phyloP scores from a whole-genome alignment of 805 yeast genomes.

The Suhomyces faveliae region DNA sequence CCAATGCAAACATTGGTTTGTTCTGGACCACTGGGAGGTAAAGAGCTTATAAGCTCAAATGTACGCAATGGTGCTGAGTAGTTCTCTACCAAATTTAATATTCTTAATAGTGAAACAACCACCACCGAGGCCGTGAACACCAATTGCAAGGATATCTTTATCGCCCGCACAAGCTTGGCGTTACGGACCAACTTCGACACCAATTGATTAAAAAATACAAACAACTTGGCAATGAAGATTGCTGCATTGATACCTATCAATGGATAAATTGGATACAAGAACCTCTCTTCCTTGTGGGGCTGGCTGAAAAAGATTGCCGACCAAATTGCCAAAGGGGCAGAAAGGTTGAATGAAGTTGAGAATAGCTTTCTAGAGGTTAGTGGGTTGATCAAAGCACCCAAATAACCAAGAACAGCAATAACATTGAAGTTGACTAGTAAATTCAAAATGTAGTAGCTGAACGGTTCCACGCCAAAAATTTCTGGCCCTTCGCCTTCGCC shows the following conservation, averaged over 20 bases:
- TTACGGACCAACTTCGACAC: slow-evolving; percentile 4
- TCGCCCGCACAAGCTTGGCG: slow-evolving; percentile 3
- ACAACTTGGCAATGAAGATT: slow-evolving; percentile 30
- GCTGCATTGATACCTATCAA: slow-evolving; percentile 64
- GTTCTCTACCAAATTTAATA: slow-evolving; percentile 58
- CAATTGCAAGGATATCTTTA: slow-evolving; percentile 11
- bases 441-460: slow-evolving; percentile 67
- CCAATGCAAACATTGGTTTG: slow-evolving; percentile 74
- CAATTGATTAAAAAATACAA: slow-evolving; percentile 8
- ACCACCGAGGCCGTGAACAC: slow-evolving; percentile 32
- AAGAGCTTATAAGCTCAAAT: slow-evolving; percentile 10
- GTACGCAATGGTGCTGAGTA: slow-evolving; percentile 67
- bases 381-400: slow-evolving; percentile 35
- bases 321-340: slow-evolving; percentile 65
- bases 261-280: slow-evolving; percentile 82
- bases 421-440: slow-evolving; percentile 72
- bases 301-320: slow-evolving; percentile 60
- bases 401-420: slow-evolving; percentile 41
- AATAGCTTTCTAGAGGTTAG: slow-evolving; percentile 14
- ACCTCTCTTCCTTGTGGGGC: slow-evolving; percentile 93
- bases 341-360: slow-evolving; percentile 12
- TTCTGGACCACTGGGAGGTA: slow-evolving; percentile 1
- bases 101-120: slow-evolving; percentile 45
- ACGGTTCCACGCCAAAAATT: slow-evolving; percentile 85
- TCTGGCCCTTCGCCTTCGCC: slow-evolving; percentile 77